A percentile compares a stretch with the other conserved stretches of the same genome.
Conservation (phyloP, 192 early-diverging fungal genomes). For the Martensiomyces pterosporus region DNA sequence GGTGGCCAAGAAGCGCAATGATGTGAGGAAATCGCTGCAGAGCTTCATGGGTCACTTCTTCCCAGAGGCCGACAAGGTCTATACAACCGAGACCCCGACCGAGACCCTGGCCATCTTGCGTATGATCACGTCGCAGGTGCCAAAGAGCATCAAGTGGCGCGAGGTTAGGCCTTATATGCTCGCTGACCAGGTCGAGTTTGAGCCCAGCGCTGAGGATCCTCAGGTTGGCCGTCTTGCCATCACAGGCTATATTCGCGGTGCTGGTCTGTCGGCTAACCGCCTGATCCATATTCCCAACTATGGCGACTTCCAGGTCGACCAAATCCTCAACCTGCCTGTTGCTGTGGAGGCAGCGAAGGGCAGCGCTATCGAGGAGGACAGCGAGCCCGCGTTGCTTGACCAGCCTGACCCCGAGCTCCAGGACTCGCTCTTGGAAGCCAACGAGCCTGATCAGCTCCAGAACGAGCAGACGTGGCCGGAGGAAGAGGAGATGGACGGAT, state of each 20-base stretch:
- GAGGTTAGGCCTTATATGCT: conserved; percentile 85
- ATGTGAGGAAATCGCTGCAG: conserved; percentile 80
- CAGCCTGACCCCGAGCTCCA: conserved; percentile 62
- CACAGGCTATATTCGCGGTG: conserved; percentile 84
- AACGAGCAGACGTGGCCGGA: conserved; percentile 99
- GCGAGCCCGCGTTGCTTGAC: conserved; percentile 56
- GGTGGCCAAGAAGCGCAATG: conserved; percentile 60
- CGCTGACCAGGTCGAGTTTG: conserved; percentile 72
- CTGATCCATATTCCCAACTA: conserved; percentile 87
- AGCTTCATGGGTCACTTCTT: conserved; percentile 86
- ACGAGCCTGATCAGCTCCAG: conserved; percentile 80
- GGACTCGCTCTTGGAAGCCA: conserved; percentile 81
- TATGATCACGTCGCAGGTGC: conserved; percentile 70
- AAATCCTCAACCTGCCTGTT: conserved; percentile 49
- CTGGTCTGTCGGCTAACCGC: conserved; percentile 82
- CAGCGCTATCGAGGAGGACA: conserved; percentile 40
- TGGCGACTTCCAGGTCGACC: conserved; percentile 91
- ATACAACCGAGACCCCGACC: conserved; percentile 53
- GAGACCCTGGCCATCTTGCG: conserved; percentile 70
- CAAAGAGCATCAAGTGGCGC: conserved; percentile 80
- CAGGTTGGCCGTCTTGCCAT: conserved; percentile 64
- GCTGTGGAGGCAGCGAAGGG: conserved; percentile 25
- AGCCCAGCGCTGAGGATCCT: conserved; percentile 49
- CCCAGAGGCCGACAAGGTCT: conserved; percentile 74
- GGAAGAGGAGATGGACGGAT: conserved; percentile 86